These are phyloP conservation scores for Basipetospora chlamydospora DNA, from an alignment of 2,329 filamentous ascomycete genomes.

Conservation along the genomic window DNA sequence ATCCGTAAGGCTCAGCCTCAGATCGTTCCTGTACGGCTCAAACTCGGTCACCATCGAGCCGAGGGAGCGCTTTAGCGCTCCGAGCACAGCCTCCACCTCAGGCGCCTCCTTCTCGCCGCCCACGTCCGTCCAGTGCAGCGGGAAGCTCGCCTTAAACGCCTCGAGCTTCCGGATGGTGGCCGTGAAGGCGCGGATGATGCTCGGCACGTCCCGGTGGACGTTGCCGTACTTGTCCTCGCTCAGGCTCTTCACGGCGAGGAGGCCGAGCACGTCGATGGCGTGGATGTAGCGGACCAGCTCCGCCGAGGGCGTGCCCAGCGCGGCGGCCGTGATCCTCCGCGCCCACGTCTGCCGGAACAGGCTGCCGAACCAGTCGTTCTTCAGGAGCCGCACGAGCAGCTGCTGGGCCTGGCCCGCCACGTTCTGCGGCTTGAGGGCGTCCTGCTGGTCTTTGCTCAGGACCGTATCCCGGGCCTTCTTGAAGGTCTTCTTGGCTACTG, in stretches of 20 bases:
- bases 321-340: conserved; percentile 47
- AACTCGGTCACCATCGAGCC: conserved; percentile 54
- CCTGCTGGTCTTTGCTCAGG: conserved; percentile 38
- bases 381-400: conserved; percentile 29
- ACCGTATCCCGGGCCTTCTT: conserved; percentile 31
- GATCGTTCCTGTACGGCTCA: conserved; percentile 55
- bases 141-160: conserved; percentile 41
- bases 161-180: conserved; percentile 55
- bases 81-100: conserved; percentile 58
- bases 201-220: conserved; percentile 68
- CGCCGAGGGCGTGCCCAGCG: conserved; percentile 61
- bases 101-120: conserved; percentile 36
- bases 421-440: conserved; percentile 34
- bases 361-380: conserved; percentile 41
- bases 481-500: conserved; percentile 34
- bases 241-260: conserved; percentile 58
- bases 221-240: conserved; percentile 72
- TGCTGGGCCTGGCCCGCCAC: conserved; percentile 32
- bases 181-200: conserved; percentile 61
- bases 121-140: conserved; percentile 69
- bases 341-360: conserved; percentile 59
- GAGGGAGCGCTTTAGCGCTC: conserved; percentile 50
- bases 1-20: conserved; percentile 57
- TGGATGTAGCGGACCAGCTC: conserved; percentile 55
- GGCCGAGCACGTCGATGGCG: conserved; percentile 53